phyloP scores from a whole-genome alignment of 2,329 filamentous ascomycete genomes.

The Beauveria bassiana region DNA sequence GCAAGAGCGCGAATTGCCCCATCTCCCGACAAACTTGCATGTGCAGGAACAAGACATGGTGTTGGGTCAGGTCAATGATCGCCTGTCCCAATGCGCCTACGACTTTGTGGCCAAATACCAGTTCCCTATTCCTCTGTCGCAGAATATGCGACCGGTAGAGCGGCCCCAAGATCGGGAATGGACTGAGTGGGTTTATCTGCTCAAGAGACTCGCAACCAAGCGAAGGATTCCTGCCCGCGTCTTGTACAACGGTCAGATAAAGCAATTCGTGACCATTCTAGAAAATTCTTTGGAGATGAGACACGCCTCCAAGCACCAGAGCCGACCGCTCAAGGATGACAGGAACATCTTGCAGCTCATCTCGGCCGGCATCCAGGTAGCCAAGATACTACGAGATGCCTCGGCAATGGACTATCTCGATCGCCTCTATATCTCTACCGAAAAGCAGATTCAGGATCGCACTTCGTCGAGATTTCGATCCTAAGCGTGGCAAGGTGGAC shows the following conservation, averaged over 20 bases:
- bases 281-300: conserved; percentile 87
- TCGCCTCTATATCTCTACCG: conserved; percentile 72
- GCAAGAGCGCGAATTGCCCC: conserved; percentile 73
- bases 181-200: conserved; percentile 86
- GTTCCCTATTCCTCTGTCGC: conserved; percentile 77
- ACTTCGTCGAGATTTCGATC: conserved; percentile 33
- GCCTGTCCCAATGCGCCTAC: conserved; percentile 77
- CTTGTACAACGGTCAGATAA: conserved; percentile 84
- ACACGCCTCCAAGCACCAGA: conserved; percentile 76
- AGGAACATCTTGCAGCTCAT: conserved; percentile 82
- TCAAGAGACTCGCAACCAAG: conserved; percentile 80
- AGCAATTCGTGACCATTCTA: conserved; percentile 80
- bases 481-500: neutral
- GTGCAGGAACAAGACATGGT: conserved; percentile 81
- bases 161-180: conserved; percentile 73
- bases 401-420: conserved; percentile 77
- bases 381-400: conserved; percentile 79
- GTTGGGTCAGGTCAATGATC: conserved; percentile 72
- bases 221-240: conserved; percentile 76
- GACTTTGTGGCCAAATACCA: conserved; percentile 89
- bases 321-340: conserved; percentile 77
- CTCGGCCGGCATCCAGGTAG: conserved; percentile 78
- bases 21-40: conserved; percentile 73
- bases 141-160: conserved; percentile 72
- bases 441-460: conserved; percentile 68